Base-by-base conservation (phyloP, 305 asterid genomes). In the Fraxinus ornus region DNA sequence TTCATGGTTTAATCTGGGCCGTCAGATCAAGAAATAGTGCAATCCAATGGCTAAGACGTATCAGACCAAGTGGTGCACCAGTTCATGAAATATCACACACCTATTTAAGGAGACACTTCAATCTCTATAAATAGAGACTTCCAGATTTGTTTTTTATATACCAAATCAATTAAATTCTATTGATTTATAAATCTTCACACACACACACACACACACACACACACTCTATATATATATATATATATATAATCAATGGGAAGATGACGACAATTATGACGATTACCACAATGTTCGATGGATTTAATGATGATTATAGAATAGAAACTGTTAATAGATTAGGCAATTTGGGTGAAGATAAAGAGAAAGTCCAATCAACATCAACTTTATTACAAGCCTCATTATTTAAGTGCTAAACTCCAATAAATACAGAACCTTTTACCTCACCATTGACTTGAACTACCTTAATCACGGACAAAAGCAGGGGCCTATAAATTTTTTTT, bases 361-460 rank as follows among this genome's bases (percentile, higher is more conserved):
- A 64, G 44, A 85, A 81, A 83, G 83, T 83, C 80, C 84, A 77
- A 82, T 86, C 87, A 85, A 83, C 73, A 81, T 81, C 81, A 86
- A 88, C 57, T 79, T 83, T 79, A 68, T 66, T 32, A 32, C 32
- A 81, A 26, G 21, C 70, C 35, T 74, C 55, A 47, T 75, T 79
- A 24, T 19, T 49, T 64, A 71, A 41, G 39, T 78, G 13, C 73
- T 75, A 79, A 15, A 37, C 55, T 26, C 33, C 5, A 39, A 76
- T 78, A 62, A 70, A 78, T 17, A 49, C 60, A 68, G 82, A 78
- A 1, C 32, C 77, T 35, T 57, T 78, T 32, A 7, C 60, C 30
- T 9, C 64, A 15, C 44, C 60, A 32, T 68, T 83, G 83, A 84
- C 85, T 83, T 78, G 3, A 39, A 64, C 55, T 22, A 12, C 7